These are phyloP conservation scores for Xylariaceae sp. DNA, from an alignment of 2,329 filamentous ascomycete genomes.

Conservation along the genomic window DNA sequence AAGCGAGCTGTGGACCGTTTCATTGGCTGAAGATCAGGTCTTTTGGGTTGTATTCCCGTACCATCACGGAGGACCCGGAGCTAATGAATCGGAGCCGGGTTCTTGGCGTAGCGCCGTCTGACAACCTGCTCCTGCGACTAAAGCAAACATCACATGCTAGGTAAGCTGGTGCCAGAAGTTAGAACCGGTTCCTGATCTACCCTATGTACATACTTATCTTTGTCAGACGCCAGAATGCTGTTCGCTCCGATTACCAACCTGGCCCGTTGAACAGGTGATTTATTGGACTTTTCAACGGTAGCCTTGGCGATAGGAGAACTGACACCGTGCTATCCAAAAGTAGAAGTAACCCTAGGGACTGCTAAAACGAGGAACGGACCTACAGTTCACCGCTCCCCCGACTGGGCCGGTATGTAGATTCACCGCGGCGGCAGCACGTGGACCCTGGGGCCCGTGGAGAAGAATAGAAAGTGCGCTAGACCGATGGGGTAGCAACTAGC, in stretches of 20 bases:
- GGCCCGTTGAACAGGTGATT: no score
- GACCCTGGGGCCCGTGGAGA: slow-evolving; percentile 5
- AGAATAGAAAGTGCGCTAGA: neutral
- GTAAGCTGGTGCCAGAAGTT: no score
- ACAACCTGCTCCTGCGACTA: neutral
- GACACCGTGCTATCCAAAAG: neutral
- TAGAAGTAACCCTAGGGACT: neutral
- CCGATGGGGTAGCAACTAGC: neutral
- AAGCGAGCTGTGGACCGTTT: no score
- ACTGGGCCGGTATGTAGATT: slow-evolving; percentile 21
- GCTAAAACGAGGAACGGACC: neutral
- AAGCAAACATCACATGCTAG: neutral
- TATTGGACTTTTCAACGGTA: no score
- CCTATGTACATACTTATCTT: no score
- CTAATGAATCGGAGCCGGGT: neutral
- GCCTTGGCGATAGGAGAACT: neutral
- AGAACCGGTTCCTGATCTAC: no score
- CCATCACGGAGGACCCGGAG: neutral
- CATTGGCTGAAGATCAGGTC: no score
- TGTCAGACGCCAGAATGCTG: no score
- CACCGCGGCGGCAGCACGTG: slow-evolving; percentile 26
- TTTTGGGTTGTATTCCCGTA: neutral
- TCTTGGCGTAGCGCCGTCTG: neutral
- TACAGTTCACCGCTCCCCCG: slow-evolving; percentile 24
- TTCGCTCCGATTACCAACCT: no score